Conservation (phyloP, 306 rosid genomes). For the Canavalia gladiata region DNA sequence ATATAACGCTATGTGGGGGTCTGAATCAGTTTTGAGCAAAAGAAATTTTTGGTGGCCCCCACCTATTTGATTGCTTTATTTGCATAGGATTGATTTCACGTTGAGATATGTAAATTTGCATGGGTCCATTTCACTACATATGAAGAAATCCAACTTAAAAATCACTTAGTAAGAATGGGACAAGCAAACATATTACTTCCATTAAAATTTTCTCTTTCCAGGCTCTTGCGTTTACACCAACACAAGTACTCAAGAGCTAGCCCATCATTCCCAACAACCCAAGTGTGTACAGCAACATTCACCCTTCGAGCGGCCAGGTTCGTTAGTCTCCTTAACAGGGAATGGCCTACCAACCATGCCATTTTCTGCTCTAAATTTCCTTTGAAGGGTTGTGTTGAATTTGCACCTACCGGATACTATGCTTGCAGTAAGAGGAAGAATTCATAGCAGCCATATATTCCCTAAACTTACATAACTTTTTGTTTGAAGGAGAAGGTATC, state of each 20-base stretch:
- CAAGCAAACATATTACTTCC: conserved; percentile 52
- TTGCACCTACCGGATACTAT: conserved; percentile 39
- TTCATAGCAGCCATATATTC: no score
- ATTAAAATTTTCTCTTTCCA: conserved; percentile 53
- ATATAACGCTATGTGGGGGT: no score
- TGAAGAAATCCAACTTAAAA: conserved; percentile 50
- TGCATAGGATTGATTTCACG: no score
- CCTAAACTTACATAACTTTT: no score
- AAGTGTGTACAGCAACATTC: conserved; percentile 68
- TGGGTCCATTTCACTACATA: conserved; percentile 53
- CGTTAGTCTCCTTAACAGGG: conserved; percentile 88
- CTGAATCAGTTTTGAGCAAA: no score
- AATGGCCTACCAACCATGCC: conserved; percentile 85
- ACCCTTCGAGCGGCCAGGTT: conserved; percentile 84
- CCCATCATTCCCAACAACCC: conserved; percentile 88
- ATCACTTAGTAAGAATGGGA: conserved; percentile 44
- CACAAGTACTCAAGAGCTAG: conserved; percentile 72
- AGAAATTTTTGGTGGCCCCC: no score
- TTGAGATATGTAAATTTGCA: no score
- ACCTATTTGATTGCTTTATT: no score
- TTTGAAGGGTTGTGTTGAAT: conserved; percentile 69
- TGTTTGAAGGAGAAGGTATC: no score
- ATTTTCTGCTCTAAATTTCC: conserved; percentile 77
- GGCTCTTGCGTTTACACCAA: conserved; percentile 81
- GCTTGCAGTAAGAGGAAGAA: no score